Percentiles rank a stretch among this genome's conserved stretches.
These are phyloP conservation scores for Oryza australiensis DNA, from an alignment of 176 grass and related monocot species.

Conservation along the genomic window DNA sequence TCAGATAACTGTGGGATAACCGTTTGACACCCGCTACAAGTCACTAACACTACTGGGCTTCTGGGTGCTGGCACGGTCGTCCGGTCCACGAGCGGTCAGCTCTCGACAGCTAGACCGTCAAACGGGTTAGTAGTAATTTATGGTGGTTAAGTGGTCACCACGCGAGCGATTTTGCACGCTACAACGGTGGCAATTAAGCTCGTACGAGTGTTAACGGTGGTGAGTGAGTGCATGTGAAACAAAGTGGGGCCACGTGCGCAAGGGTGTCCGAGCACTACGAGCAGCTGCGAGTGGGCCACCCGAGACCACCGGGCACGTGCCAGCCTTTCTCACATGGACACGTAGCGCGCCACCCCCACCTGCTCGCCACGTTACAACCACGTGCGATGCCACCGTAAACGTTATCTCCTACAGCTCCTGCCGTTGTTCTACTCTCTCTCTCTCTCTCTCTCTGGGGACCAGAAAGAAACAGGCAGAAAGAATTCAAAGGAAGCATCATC, in stretches of 20 bases:
- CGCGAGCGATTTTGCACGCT: not conserved
- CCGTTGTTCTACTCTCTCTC: not conserved
- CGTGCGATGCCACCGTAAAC: constrained; percentile 33
- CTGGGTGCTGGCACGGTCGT: not conserved
- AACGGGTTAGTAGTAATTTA: not conserved
- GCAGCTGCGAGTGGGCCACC: constrained; percentile 12
- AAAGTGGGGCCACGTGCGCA: constrained; percentile 24
- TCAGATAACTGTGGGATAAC: too few relatives aligned
- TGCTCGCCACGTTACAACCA: constrained; percentile 41
- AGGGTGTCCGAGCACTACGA: not conserved
- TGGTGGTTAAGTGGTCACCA: not conserved
- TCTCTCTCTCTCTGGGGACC: not conserved
- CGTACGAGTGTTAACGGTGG: not conserved
- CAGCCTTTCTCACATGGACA: constrained; percentile 40
- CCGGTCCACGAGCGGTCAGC: not conserved
- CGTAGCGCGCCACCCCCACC: not conserved
- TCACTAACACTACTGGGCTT: not conserved
- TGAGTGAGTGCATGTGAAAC: not conserved
- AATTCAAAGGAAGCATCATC: not conserved
- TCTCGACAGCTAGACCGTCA: not conserved
- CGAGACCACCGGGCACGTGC: constrained; percentile 28
- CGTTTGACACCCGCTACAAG: too few relatives aligned
- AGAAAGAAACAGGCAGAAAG: not conserved
- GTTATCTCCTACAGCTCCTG: not conserved
- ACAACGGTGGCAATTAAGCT: not conserved